Percentiles rank a stretch among this genome's conserved stretches.
phyloP scores from a whole-genome alignment of 345 rosid species.

The Brassica nigra region DNA sequence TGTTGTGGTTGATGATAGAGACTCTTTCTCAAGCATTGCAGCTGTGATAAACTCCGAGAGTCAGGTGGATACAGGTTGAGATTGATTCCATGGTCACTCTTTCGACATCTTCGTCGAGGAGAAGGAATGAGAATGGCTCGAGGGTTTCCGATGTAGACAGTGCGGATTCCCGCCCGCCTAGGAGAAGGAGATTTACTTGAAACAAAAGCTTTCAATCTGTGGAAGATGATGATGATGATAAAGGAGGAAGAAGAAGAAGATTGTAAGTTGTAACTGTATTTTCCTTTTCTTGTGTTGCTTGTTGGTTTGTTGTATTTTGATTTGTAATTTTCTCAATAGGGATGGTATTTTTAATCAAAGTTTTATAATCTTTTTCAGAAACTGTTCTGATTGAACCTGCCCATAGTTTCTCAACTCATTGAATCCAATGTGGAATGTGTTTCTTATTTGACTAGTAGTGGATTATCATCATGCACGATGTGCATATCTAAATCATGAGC shows the following conservation, averaged over 20 bases:
- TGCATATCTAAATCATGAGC: background rate
- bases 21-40: constrained; percentile 84
- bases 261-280: constrained; percentile 20
- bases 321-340: constrained; percentile 33
- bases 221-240: constrained; percentile 28
- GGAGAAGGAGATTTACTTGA: constrained; percentile 70
- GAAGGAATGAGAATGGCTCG: constrained; percentile 63
- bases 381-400: background rate
- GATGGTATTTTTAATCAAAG: constrained; percentile 26
- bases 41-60: constrained; percentile 87
- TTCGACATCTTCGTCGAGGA: constrained; percentile 79
- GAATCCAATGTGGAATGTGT: constrained; percentile 8
- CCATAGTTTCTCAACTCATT: background rate
- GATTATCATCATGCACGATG: background rate
- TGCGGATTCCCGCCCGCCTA: constrained; percentile 83
- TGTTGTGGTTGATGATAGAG: constrained; percentile 76
- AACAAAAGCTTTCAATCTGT: constrained; percentile 17
- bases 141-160: constrained; percentile 80
- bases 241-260: background rate
- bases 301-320: constrained; percentile 38
- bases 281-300: constrained; percentile 28
- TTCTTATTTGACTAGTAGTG: background rate
- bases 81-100: constrained; percentile 82
- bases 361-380: background rate
- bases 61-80: constrained; percentile 82